A percentile compares a stretch with the other conserved stretches of the same genome.
phyloP scores from a whole-genome alignment of 225 moss, liverwort and hornwort genomes.

The Ulota crispa region DNA sequence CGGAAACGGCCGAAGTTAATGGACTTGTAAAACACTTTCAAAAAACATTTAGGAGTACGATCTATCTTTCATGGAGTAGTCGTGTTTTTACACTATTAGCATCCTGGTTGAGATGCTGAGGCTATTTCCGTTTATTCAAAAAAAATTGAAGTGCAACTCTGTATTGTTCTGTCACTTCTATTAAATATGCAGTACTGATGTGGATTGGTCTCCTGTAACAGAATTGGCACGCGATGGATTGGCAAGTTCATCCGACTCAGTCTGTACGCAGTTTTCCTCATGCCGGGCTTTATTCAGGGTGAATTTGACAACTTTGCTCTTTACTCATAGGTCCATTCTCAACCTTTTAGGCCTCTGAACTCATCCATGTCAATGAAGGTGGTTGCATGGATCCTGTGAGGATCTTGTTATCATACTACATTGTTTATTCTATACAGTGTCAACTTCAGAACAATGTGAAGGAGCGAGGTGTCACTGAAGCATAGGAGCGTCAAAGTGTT shows the following conservation, averaged over 20 bases:
- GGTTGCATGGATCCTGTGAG: not conserved
- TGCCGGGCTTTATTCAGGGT: constrained; percentile 91
- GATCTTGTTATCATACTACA: not conserved
- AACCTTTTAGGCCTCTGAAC: not conserved
- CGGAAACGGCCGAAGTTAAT: not conserved
- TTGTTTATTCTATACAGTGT: not conserved
- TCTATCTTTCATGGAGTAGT: not conserved
- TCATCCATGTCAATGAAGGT: constrained; percentile 15
- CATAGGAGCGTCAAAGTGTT: not conserved
- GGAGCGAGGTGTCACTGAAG: not conserved
- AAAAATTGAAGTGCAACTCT: not conserved
- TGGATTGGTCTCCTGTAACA: constrained; percentile 34
- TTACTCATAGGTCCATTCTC: constrained; percentile 9
- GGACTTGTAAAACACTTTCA: not conserved
- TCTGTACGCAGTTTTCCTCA: constrained; percentile 71
- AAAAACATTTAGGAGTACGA: not conserved
- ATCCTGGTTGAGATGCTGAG: not conserved
- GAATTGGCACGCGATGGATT: constrained; percentile 82
- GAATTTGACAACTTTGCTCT: constrained; percentile 28
- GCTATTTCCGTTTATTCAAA: not conserved
- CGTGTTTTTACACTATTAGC: not conserved
- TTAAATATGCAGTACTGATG: constrained; percentile 5
- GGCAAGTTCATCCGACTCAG: constrained; percentile 68
- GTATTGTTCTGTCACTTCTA: not conserved
- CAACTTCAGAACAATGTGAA: not conserved